Conservation (phyloP, 202 grass and related monocot genomes). For the Schoenoplectus triqueter region DNA sequence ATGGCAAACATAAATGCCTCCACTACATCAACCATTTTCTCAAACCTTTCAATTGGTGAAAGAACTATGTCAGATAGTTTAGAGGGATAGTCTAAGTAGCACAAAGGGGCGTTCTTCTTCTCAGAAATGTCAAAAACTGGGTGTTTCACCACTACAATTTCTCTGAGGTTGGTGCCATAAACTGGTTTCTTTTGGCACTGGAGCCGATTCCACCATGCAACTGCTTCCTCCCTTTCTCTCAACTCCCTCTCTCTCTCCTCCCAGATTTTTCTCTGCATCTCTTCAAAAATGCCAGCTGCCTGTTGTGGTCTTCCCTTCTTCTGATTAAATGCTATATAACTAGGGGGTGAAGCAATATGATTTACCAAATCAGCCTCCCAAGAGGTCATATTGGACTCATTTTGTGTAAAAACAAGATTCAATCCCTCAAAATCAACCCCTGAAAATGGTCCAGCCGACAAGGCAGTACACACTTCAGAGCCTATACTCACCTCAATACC, state of each 20-base stretch:
- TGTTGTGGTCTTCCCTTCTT: conserved; percentile 51
- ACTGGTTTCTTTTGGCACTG: conserved; percentile 78
- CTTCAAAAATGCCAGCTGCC: conserved; percentile 79
- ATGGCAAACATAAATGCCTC: conserved; percentile 98
- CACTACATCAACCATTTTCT: conserved; percentile 81
- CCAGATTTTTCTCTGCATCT: conserved; percentile 75
- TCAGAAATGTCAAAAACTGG: conserved; percentile 72
- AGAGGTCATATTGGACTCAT: conserved; percentile 85
- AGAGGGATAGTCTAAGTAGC: conserved; percentile 82
- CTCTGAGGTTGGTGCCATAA: conserved; percentile 80
- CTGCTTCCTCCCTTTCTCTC: conserved; percentile 73
- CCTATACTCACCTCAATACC: conserved; percentile 79
- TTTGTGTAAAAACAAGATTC: conserved; percentile 86
- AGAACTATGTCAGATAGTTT: conserved; percentile 75
- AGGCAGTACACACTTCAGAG: conserved; percentile 74
- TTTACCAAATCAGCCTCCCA: conserved; percentile 72
- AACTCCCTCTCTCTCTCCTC: conserved; percentile 85
- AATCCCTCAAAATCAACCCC: conserved; percentile 67
- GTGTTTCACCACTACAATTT: conserved; percentile 76
- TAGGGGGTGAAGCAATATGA: conserved; percentile 48
- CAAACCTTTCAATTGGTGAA: conserved; percentile 71
- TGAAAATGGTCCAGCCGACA: conserved; percentile 66
- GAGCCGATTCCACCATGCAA: conserved; percentile 96
- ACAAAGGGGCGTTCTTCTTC: conserved; percentile 76
- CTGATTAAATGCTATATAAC: conserved; percentile 41